Conservation (phyloP, 2,329 filamentous ascomycete genomes). For the Biscogniauxia mediterranea region DNA sequence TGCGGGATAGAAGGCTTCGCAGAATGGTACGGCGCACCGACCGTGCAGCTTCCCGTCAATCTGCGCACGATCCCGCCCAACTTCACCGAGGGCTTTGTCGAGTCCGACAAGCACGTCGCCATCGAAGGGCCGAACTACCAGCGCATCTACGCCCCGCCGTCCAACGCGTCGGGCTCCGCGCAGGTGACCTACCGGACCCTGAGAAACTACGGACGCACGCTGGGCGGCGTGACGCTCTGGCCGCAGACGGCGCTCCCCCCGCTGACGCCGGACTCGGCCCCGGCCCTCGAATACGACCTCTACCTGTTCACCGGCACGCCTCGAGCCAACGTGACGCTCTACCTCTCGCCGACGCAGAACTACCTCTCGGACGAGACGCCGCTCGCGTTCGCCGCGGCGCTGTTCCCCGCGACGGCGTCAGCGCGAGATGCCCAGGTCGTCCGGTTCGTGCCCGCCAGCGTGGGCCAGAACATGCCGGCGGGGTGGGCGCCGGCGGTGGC, state of each 20-base stretch:
- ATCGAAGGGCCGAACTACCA: slow-evolving; percentile 55
- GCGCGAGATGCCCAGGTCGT: slow-evolving; percentile 33
- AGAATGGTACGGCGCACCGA: slow-evolving; percentile 36
- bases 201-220: slow-evolving; percentile 55
- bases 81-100: slow-evolving; percentile 60
- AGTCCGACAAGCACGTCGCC: slow-evolving; percentile 56
- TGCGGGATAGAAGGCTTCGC: slow-evolving; percentile 31
- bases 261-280: slow-evolving; percentile 47
- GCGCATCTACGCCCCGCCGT: slow-evolving; percentile 33
- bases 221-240: slow-evolving; percentile 56
- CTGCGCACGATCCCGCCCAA: slow-evolving; percentile 46
- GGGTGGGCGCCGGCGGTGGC: slow-evolving; percentile 45
- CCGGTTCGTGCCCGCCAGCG: slow-evolving; percentile 41
- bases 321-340: slow-evolving; percentile 45
- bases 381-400: slow-evolving; percentile 35
- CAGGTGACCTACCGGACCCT: slow-evolving; percentile 50
- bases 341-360: slow-evolving; percentile 53
- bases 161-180: slow-evolving; percentile 25
- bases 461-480: slow-evolving; percentile 40
- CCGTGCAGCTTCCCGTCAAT: slow-evolving; percentile 55
- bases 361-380: slow-evolving; percentile 49
- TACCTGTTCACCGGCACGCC: slow-evolving; percentile 56
- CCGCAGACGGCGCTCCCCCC: slow-evolving; percentile 51
- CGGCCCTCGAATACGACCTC: slow-evolving; percentile 59
- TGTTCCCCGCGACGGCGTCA: slow-evolving; percentile 31